Percentiles rank a stretch among this genome's conserved stretches.
phyloP scores from a whole-genome alignment of 768 basidiomycete genomes.

The Tricholomella constricta region DNA sequence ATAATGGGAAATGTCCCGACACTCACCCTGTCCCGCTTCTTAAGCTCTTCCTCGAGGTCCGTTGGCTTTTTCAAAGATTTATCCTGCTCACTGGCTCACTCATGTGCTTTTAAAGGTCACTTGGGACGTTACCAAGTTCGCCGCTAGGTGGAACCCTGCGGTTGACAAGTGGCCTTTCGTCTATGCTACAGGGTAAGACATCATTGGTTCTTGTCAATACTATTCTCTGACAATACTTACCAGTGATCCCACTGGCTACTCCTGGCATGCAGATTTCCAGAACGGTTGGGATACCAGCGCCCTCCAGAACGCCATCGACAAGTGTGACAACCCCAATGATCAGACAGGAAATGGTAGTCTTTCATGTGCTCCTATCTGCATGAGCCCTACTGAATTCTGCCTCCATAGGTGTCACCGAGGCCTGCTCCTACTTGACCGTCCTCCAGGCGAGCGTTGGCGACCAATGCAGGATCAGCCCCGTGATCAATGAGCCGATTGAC shows the following conservation, averaged over 20 bases:
- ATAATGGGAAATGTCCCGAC: constrained; percentile 40
- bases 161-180: constrained; percentile 43
- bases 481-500: constrained; percentile 30
- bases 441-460: constrained; percentile 24
- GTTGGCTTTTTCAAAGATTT: neutral
- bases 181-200: constrained; percentile 45
- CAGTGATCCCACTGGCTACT: constrained; percentile 56
- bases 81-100: neutral
- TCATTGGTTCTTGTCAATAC: neutral
- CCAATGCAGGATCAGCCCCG: constrained; percentile 33
- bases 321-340: constrained; percentile 42
- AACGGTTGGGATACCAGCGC: constrained; percentile 53
- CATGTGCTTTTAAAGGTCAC: constrained; percentile 32
- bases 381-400: neutral
- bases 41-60: constrained; percentile 41
- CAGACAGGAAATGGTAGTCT: constrained; percentile 29
- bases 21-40: constrained; percentile 40
- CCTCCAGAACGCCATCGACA: constrained; percentile 48
- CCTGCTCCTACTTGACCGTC: constrained; percentile 42
- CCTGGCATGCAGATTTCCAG: constrained; percentile 49
- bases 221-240: neutral
- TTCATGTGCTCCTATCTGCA: neutral
- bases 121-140: constrained; percentile 39
- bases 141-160: constrained; percentile 35
- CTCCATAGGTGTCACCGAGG: constrained; percentile 34